phyloP scores from a whole-genome alignment of 805 yeast species.

The Lipomyces kockii region DNA sequence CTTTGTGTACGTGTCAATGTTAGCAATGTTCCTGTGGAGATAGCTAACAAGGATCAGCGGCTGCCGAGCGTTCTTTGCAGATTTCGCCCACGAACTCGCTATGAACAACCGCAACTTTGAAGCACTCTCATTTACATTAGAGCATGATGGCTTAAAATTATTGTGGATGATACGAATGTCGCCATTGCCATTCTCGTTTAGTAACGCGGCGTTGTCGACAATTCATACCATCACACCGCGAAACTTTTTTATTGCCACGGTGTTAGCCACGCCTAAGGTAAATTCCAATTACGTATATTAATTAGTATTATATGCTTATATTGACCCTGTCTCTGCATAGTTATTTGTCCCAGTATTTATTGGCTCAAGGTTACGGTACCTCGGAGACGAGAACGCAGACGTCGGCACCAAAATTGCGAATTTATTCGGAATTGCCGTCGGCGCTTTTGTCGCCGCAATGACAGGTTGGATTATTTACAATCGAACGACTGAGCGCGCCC shows the following conservation, averaged over 20 bases:
- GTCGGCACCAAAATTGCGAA: slow-evolving; percentile 26
- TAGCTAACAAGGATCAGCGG: slow-evolving; percentile 38
- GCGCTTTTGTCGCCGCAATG: slow-evolving; percentile 24
- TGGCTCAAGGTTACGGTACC: slow-evolving; percentile 32
- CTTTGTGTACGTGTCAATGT: slow-evolving; percentile 50
- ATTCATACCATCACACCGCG: slow-evolving; percentile 71
- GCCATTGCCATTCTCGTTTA: slow-evolving; percentile 90
- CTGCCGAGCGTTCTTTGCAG: slow-evolving; percentile 62
- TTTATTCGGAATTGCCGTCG: slow-evolving; percentile 22
- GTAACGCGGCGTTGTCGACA: slow-evolving; percentile 91
- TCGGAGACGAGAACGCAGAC: slow-evolving; percentile 32
- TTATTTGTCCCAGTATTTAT: slow-evolving; percentile 34
- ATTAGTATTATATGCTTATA: too few relatives aligned
- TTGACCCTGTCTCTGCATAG: neutral
- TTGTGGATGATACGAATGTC: slow-evolving; percentile 78
- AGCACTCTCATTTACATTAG: slow-evolving; percentile 76
- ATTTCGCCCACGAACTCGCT: slow-evolving; percentile 65
- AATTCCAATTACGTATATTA: neutral
- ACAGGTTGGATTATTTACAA: slow-evolving; percentile 35
- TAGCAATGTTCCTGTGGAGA: neutral
- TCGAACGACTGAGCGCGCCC: slow-evolving; percentile 30
- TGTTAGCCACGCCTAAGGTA: slow-evolving; percentile 72
- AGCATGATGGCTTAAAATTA: slow-evolving; percentile 67
- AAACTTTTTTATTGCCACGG: slow-evolving; percentile 71
- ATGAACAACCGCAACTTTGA: slow-evolving; percentile 65